Base-by-base conservation (phyloP, 257 asterid species). In the Scutellaria barbata region DNA sequence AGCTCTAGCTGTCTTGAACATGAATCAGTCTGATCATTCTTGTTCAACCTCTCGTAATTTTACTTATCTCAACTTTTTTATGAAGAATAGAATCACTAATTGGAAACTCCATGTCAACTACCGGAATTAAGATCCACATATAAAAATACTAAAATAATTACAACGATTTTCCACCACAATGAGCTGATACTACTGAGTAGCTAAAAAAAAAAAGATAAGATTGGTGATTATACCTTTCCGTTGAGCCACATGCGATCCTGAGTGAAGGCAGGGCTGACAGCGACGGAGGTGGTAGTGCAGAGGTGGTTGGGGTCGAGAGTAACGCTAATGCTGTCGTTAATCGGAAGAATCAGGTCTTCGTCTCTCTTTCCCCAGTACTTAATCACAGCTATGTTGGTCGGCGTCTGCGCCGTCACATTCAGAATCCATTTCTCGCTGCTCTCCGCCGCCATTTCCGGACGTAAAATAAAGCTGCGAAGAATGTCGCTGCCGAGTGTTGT, bases 361-460 rank as follows among this genome's bases (percentile, higher is more conserved):
- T 95, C 92, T 30, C 98, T 84, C 79, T 92, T 95, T 14, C 99
- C 99, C 99, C 99, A 95, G 73, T 95, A 95, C 85, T 95, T 95
- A 3, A 95, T 89, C 80, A 95, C 98, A 6, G 99, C 97, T 71
- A 94, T 89, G 72, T 94, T 94, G 6, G 99, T 94, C 33, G 98
- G 99, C 70, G 98, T 95, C 81, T 89, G 96, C 7, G 98, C 98
- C 39, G 98, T 94, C 56, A 82, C 83, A 81, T 82, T 83, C 77
- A 88, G 55, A 71, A 91, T 80, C 99, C 99, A 91, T 35, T 83
- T 82, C 55, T 79, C 55, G 61, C 80, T 71, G 81, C 77, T 73
- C 69, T 77, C 90, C 16, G 76, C 84, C 84, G 79, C 81, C 86
- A 80, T 86, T 66, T 59, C 30, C 11, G 14, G 60, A 60, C 51